Base-by-base conservation (phyloP, 225 moss, liverwort and hornwort species). In the Physcomitrium patens region DNA sequence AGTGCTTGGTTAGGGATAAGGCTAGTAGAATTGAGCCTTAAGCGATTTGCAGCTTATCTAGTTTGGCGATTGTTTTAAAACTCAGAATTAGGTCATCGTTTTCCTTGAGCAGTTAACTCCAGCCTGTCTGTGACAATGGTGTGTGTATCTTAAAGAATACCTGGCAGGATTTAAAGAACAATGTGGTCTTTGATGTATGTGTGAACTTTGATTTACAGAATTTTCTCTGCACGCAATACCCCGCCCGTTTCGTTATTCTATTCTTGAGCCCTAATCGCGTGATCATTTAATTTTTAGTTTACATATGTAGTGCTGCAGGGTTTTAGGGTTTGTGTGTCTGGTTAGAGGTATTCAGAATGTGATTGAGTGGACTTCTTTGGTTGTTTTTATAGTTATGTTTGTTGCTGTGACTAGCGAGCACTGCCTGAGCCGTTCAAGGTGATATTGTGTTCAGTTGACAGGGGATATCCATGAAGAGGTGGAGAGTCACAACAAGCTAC, bases 391-490 rank as follows among this genome's bases (percentile, higher is more conserved):
- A 2, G 19, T 20, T 55, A 19, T 69, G 9, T 69, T 44, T 57
- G 23, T 22, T 43, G 42, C 41, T 41, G 41, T 16, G 41, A 17
- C 23, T 17, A 62, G n/a, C 54, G 54, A 23, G 53, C 54, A 55
- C 44, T 43, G 61, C 62, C 79, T 54, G 44, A 71, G 47, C 12
- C 9, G 60, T 44, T 23, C 10, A 48, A 44, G 74, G 55, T 64
- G 54, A 58, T 65, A 41, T 16, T 79, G 7, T 1, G 2, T 85
- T 63, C 75, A 89, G 85, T 79, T 91, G 78, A 93, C 96, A 60
- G 65, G 86, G n/a, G 91, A 91, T 59, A 93, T 93, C 49, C 89
- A 93, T 70, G 87, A 87, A 56, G 93, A 93, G 81, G 93, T 91
- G 54, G 86, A 87, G 66, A 81, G 77, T 69, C 91, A 93, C 60